Evolutionary conservation across 78 protist species (phyloP), one percentile per base, ranked within the genome.

Genomic region (Emiliania huxleyi): DNA sequence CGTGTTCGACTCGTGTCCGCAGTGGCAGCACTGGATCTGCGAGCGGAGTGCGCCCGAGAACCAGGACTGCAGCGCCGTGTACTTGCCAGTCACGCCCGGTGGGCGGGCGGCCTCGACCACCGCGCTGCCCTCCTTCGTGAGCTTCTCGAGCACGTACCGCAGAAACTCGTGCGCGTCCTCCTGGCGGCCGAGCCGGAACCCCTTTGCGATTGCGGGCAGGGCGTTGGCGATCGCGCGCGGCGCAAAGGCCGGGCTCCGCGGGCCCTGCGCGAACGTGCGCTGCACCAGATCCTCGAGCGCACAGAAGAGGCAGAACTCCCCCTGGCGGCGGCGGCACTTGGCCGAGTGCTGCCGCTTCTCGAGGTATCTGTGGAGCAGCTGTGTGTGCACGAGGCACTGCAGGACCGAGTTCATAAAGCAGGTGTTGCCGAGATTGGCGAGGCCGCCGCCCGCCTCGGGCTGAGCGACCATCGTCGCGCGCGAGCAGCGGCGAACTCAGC

Each of bases 341-440:
- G 75, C 45, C 3, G 77, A 38, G 87, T 90, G 92, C 87, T 90
- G 44, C 8, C 69, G 55, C 1, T 3, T 2, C 23, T 26, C 45
- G 22, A 23, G 55, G 77, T 69, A 79, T 55, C 40, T 42, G 26
- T 48, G 95, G 25, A 98, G 87, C 52, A 98, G 96, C 29, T 96
- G 93, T 2, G 97, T 94, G 94, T 97, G 93, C 46, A 94, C 91
- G 21, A 98, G 95, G 90, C 99, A 97, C 93, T 98, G 99, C 40
- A 98, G 92, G 18, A 96, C 97, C 0, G 98, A 44, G 91, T 98
- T 98, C 81, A 97, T 69, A 90, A 98, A 98, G 91, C 99, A 98
- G 0, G 99, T 98, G 95, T 98, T 98, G 56, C 99, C 98, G 37
- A 97, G 77, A 52, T 96, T 96, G 38, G 1, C 22, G 23, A 95